Base-by-base conservation (phyloP, 768 basidiomycete genomes). In the Dacryopinax spathularia region DNA sequence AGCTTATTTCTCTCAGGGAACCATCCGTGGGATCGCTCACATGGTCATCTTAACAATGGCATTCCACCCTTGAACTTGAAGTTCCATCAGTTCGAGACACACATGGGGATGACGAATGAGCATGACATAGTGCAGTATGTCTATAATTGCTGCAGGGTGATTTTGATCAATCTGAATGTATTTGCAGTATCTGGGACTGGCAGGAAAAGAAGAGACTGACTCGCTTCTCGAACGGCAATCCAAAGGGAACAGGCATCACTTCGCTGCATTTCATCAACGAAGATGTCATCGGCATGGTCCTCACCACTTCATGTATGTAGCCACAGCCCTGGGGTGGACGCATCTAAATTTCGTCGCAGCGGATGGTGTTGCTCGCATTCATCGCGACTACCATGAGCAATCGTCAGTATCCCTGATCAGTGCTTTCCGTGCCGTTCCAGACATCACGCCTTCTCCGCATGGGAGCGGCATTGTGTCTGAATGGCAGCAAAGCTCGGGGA, bases 181-280 rank as follows among this genome's bases (percentile, higher is more conserved):
- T 60, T 15, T 12, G 1, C 65, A 97, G 94, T 66, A 86, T 98
- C 15, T 97, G 89, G 85, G 93, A 99, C 69, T 98, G 95, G 95
- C 84, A 88, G 60, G 82, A 82, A 60, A 83, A 85, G 61, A 85
- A 83, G 68, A 83, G 85, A 29, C 71, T 98, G 63, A 87, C 85
- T 65, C 81, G 84, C 63, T 98, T 97, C 76, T 87, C 83, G 70
- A 97, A 98, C 68, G 91, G 90, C 56, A 93, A 94, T 71, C 82
- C 87, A 1, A 78, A 77, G 63, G 88, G 88, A 34, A 88, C 87
- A 2, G 86, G 82, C 62, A 89, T 97, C 64, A 94, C 96, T 0
- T 86, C 89, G 1, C 75, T 97, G 22, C 84, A 91, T 62, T 86
- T 97, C 71, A 91, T 98, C 73, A 97, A 99, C 72, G 91, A 99